A percentile compares a stretch with the other conserved stretches of the same genome.
phyloP scores from a whole-genome alignment of 2,329 filamentous ascomycete genomes.

The Xylariaceae sp. region DNA sequence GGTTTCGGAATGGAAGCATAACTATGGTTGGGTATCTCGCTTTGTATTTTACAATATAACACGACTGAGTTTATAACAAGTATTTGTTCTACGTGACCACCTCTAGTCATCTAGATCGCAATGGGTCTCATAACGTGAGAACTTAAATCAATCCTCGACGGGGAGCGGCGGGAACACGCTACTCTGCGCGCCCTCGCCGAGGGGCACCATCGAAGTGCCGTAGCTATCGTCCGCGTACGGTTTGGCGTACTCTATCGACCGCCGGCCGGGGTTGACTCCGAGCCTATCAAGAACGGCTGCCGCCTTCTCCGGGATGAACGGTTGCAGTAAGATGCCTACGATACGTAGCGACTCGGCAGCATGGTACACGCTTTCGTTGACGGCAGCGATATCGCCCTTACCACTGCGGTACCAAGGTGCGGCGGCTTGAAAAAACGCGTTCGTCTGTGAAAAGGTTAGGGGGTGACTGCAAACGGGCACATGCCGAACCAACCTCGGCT shows the following conservation, averaged over 20 bases:
- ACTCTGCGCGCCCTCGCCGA: conserved; percentile 43
- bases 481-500: conserved; percentile 45
- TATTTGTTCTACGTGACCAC: conserved; percentile 26
- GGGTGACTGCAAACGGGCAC: neutral
- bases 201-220: conserved; percentile 50
- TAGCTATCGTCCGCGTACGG: conserved; percentile 71
- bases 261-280: conserved; percentile 65
- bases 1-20: neutral
- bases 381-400: conserved; percentile 37
- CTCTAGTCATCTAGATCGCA: conserved; percentile 7
- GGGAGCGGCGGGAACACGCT: conserved; percentile 57
- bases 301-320: conserved; percentile 85
- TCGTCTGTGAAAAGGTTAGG: conserved; percentile 51
- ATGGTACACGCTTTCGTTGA: conserved; percentile 68
- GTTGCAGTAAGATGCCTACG: conserved; percentile 81
- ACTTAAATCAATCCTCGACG: conserved; percentile 41
- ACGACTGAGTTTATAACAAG: conserved; percentile 3
- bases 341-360: conserved; percentile 78
- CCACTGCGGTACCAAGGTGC: conserved; percentile 69
- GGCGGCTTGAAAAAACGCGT: conserved; percentile 65
- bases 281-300: conserved; percentile 73
- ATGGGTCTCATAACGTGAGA: neutral
- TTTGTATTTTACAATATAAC: conserved; percentile 4
- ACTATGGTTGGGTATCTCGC: neutral
- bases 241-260: conserved; percentile 64